Conservation (phyloP, 768 basidiomycete species). For the Tricholoma saponaceum region DNA sequence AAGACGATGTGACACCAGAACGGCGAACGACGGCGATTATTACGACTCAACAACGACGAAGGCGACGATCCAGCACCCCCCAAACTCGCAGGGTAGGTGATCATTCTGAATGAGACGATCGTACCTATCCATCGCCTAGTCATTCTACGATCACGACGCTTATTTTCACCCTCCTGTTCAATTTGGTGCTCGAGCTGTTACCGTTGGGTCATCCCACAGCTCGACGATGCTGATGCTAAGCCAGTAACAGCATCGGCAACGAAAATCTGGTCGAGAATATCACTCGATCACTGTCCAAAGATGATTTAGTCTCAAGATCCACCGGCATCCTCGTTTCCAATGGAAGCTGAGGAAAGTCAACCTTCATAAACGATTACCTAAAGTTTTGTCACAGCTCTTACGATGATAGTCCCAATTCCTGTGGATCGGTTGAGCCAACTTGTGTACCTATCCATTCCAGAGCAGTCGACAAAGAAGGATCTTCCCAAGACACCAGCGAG, state of each 20-base stretch:
- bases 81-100: too few species aligned
- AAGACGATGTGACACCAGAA: too few species aligned
- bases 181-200: too few species aligned
- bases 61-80: too few species aligned
- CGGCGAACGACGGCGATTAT: too few species aligned
- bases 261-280: not conserved
- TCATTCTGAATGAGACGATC: too few species aligned
- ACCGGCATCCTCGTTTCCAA: not conserved
- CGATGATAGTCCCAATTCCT: not conserved
- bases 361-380: not conserved
- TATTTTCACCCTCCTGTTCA: too few species aligned
- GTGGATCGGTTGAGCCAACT: not conserved
- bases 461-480: not conserved
- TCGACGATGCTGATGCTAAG: too few species aligned
- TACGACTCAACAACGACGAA: too few species aligned
- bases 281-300: not conserved
- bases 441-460: not conserved
- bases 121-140: too few species aligned
- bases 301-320: not conserved
- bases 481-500: not conserved
- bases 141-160: too few species aligned
- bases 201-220: too few species aligned
- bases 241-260: not conserved
- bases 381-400: not conserved
- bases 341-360: not conserved